These are phyloP conservation scores for Aphanomyces cochlioides DNA, from an alignment of 352 stramenopile genomes.

Conservation along the genomic window DNA sequence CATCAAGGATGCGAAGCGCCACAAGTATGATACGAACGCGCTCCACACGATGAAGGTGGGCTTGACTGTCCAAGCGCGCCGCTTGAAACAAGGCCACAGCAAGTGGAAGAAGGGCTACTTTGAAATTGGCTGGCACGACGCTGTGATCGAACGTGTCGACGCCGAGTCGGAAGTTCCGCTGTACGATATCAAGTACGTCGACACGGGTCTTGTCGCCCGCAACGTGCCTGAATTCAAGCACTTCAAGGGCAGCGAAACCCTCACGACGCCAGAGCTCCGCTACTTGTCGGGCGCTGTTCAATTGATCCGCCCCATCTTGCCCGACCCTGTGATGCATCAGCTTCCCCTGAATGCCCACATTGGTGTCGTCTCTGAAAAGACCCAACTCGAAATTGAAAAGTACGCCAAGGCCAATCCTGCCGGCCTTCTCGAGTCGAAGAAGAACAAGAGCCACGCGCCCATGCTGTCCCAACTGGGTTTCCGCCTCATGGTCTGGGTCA, in stretches of 20 bases:
- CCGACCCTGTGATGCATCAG: constrained; percentile 86
- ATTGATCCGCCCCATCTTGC: constrained; percentile 61
- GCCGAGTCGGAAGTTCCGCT: constrained; percentile 54
- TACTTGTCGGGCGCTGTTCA: constrained; percentile 80
- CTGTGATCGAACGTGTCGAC: constrained; percentile 61
- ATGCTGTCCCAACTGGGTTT: constrained; percentile 45
- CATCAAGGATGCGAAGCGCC: constrained; percentile 49
- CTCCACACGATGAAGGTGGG: constrained; percentile 37
- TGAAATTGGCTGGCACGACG: constrained; percentile 63
- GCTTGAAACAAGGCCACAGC: constrained; percentile 65
- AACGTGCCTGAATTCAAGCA: constrained; percentile 66
- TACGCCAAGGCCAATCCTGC: constrained; percentile 80
- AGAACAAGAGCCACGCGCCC: constrained; percentile 75
- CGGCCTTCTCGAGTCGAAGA: constrained; percentile 58
- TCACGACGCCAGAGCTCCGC: constrained; percentile 50
- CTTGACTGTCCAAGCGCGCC: constrained; percentile 59
- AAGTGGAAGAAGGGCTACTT: constrained; percentile 88
- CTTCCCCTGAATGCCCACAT: constrained; percentile 81
- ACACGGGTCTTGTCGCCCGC: constrained; percentile 79
- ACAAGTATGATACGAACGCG: constrained; percentile 41
- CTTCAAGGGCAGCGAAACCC: constrained; percentile 64
- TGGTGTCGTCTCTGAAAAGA: constrained; percentile 81
- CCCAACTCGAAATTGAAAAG: constrained; percentile 68
- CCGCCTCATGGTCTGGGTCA: constrained; percentile 95
- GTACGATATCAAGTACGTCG: constrained; percentile 85